A percentile compares a stretch with the other conserved stretches of the same genome.
Evolutionary conservation across 2,329 filamentous ascomycete genomes (phyloP).

Genomic region (Aspergillus awamori): DNA sequence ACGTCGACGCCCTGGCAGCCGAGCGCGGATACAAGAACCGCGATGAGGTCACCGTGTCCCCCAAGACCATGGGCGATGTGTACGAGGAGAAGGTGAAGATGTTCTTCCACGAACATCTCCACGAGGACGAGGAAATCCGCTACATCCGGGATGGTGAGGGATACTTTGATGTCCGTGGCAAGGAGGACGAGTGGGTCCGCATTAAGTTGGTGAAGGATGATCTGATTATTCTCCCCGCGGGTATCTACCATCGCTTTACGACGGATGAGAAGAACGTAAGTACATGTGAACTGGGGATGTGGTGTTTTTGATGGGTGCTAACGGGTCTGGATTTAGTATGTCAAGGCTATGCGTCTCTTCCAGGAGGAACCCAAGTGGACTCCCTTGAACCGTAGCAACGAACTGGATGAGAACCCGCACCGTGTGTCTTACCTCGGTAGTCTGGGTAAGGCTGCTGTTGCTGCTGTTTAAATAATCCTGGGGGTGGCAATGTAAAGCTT

Average conservation of each 20-base stretch:
- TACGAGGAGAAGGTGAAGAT: constrained; percentile 93
- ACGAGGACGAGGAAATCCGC: constrained; percentile 97
- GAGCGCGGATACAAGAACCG: constrained; percentile 89
- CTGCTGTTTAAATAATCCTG: constrained; percentile 24
- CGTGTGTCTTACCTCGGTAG: constrained; percentile 73
- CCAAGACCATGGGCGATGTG: constrained; percentile 76
- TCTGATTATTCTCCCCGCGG: constrained; percentile 88
- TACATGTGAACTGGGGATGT: no score
- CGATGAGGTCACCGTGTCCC: constrained; percentile 88
- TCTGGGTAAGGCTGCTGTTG: constrained; percentile 27
- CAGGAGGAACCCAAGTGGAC: constrained; percentile 99
- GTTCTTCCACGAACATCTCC: constrained; percentile 94
- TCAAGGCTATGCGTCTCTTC: constrained; percentile 94
- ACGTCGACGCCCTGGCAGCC: constrained; percentile 73
- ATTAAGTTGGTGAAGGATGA: constrained; percentile 84
- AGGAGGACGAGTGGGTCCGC: constrained; percentile 85
- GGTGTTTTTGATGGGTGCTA: neutral
- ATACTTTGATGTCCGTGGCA: constrained; percentile 87
- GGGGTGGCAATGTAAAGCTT: neutral
- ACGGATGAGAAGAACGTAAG: constrained; percentile 84
- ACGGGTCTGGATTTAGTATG: constrained; percentile 64
- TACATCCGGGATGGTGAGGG: constrained; percentile 88
- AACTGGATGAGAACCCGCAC: constrained; percentile 77
- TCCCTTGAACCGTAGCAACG: constrained; percentile 76
- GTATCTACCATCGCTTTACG: constrained; percentile 97